Evolutionary conservation across 1,284 basidiomycete genomes (phyloP).

Genomic region (Irpex sp.): DNA sequence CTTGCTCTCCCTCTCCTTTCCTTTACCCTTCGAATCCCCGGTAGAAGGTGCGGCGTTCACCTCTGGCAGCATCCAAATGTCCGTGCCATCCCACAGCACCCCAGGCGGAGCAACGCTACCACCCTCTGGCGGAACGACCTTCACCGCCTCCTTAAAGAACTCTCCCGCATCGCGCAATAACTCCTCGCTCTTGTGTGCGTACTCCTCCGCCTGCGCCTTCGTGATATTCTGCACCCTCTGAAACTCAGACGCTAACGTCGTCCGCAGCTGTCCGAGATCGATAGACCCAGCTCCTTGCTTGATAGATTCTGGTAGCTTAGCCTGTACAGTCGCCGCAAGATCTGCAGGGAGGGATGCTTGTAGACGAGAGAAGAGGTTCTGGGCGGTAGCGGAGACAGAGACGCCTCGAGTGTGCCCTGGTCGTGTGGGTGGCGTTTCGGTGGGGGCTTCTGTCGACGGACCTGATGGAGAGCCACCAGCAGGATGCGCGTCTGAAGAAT

Average conservation of each 20-base stretch:
- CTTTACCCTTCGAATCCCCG: constrained; percentile 36
- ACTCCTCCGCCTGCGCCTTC: constrained; percentile 74
- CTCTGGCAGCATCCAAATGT: constrained; percentile 70
- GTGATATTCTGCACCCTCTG: constrained; percentile 69
- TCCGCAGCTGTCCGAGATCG: constrained; percentile 62
- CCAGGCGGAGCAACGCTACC: constrained; percentile 30
- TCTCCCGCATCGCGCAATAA: constrained; percentile 70
- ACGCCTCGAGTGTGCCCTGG: constrained; percentile 18
- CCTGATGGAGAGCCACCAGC: not conserved
- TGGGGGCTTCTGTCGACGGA: constrained; percentile 9
- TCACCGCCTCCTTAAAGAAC: constrained; percentile 79
- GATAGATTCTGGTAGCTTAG: constrained; percentile 60
- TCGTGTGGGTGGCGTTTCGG: constrained; percentile 16
- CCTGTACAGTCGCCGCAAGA: constrained; percentile 63
- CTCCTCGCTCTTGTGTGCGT: constrained; percentile 74
- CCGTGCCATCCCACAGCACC: constrained; percentile 75
- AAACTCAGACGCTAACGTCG: constrained; percentile 64
- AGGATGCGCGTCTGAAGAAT: not conserved
- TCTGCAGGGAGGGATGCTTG: constrained; percentile 69
- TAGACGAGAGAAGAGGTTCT: constrained; percentile 60
- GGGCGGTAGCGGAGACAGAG: constrained; percentile 27
- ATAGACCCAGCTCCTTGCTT: constrained; percentile 39
- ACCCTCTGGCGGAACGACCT: constrained; percentile 79
- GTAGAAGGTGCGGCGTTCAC: constrained; percentile 20
- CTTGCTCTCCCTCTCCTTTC: constrained; percentile 30